Conservation (phyloP, 108 stramenopile species). For the Cyclotella sp. region DNA sequence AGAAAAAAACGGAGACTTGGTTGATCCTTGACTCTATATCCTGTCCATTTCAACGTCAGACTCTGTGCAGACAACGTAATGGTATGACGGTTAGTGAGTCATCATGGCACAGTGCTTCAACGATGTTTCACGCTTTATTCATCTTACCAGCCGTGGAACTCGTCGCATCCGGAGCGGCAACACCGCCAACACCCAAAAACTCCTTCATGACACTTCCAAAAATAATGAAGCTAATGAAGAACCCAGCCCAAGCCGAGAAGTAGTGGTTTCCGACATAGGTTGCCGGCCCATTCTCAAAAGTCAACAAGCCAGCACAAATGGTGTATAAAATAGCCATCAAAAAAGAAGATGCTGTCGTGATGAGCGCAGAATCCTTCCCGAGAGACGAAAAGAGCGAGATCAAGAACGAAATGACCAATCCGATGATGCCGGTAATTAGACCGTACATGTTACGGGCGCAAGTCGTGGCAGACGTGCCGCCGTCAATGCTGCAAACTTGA, state of each 20-base stretch:
- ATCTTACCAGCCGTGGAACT: conserved; percentile 10
- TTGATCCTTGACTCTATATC: conserved; percentile 9
- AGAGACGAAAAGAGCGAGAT: conserved; percentile 46
- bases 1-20: neutral
- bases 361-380: conserved; percentile 50
- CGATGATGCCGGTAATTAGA: conserved; percentile 46
- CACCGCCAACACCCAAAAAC: conserved; percentile 42
- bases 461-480: conserved; percentile 31
- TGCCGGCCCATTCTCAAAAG: conserved; percentile 50
- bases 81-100: neutral
- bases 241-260: conserved; percentile 53
- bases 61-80: conserved; percentile 1
- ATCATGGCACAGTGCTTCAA: neutral
- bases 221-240: conserved; percentile 45
- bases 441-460: conserved; percentile 49
- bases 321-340: conserved; percentile 50
- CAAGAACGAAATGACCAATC: conserved; percentile 41
- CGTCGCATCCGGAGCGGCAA: neutral
- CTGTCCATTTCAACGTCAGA: conserved; percentile 38
- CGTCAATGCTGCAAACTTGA: conserved; percentile 46
- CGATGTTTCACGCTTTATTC: neutral
- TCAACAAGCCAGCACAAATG: conserved; percentile 46
- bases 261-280: conserved; percentile 55
- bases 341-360: conserved; percentile 41
- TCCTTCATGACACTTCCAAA: conserved; percentile 59